Conservation (phyloP, 306 rosid species). For the Alnus rubra region DNA sequence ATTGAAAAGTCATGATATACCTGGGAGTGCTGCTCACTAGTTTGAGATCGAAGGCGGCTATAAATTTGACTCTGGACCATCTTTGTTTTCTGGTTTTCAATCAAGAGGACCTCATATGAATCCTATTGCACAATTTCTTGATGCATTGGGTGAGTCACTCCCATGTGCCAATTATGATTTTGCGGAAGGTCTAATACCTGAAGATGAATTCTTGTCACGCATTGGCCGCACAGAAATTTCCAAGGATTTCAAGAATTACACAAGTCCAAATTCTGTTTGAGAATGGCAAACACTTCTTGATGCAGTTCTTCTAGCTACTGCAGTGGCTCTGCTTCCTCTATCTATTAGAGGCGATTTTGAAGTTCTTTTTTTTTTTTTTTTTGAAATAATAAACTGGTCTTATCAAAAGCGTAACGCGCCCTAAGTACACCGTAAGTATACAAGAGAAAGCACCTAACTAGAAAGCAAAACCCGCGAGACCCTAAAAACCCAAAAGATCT, state of each 20-base stretch:
- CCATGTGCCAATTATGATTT: slow-evolving; percentile 77
- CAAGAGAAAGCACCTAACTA: too few relatives aligned
- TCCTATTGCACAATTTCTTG: slow-evolving; percentile 83
- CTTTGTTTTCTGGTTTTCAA: slow-evolving; percentile 82
- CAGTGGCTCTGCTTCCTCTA: slow-evolving; percentile 91
- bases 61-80: slow-evolving; percentile 88
- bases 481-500: too few relatives aligned
- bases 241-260: too few relatives aligned
- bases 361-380: slow-evolving; percentile 42
- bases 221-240: slow-evolving; percentile 61
- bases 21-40: slow-evolving; percentile 92
- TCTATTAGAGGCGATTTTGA: slow-evolving; percentile 72
- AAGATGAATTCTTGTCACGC: slow-evolving; percentile 83
- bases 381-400: too few relatives aligned
- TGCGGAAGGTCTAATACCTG: slow-evolving; percentile 95
- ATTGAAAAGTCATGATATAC: slow-evolving; percentile 73
- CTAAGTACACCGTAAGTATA: too few relatives aligned
- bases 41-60: slow-evolving; percentile 69
- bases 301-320: slow-evolving; percentile 81
- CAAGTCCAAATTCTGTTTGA: slow-evolving; percentile 44
- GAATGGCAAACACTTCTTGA: slow-evolving; percentile 87
- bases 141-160: slow-evolving; percentile 79
- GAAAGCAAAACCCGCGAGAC: too few relatives aligned
- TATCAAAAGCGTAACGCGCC: too few relatives aligned
- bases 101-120: slow-evolving; percentile 90